Conservation (phyloP, 495 filamentous ascomycete genomes). For the Aspergillus bridgeri region DNA sequence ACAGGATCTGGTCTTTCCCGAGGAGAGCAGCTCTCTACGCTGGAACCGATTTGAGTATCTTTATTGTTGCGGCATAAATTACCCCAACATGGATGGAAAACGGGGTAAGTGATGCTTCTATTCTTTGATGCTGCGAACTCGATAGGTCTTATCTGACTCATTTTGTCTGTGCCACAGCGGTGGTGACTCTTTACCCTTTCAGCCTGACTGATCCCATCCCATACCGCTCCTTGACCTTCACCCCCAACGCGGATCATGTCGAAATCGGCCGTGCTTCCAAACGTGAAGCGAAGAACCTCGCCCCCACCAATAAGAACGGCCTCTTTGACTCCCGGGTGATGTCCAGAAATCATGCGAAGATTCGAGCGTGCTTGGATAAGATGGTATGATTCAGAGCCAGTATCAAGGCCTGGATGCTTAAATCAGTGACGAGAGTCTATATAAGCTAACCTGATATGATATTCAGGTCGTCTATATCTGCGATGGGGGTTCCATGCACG, state of each 20-base stretch:
- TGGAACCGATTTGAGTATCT: neutral
- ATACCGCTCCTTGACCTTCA: slow-evolving; percentile 31
- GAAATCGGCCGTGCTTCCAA: slow-evolving; percentile 61
- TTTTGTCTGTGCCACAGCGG: slow-evolving; percentile 17
- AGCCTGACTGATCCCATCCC: slow-evolving; percentile 20
- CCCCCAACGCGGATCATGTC: slow-evolving; percentile 18
- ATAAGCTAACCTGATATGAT: slow-evolving; percentile 12
- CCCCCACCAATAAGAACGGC: slow-evolving; percentile 55
- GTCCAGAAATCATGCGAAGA: slow-evolving; percentile 70
- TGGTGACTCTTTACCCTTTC: slow-evolving; percentile 25
- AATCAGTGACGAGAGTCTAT: neutral
- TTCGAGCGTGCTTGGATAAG: slow-evolving; percentile 42
- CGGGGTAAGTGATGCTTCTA: slow-evolving; percentile 21
- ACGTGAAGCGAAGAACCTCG: slow-evolving; percentile 50
- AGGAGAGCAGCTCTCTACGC: too few relatives aligned
- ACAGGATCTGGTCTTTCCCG: neutral
- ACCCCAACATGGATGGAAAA: slow-evolving; percentile 31
- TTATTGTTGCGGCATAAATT: neutral
- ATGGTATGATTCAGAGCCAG: slow-evolving; percentile 32
- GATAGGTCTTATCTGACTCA: slow-evolving; percentile 11
- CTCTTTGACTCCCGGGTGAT: slow-evolving; percentile 81
- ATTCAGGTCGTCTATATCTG: slow-evolving; percentile 39
- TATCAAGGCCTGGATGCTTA: neutral
- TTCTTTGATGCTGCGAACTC: neutral
- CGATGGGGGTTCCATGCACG: slow-evolving; percentile 57